Conservation (phyloP, 495 filamentous ascomycete species). For the Arthonia radiata region DNA sequence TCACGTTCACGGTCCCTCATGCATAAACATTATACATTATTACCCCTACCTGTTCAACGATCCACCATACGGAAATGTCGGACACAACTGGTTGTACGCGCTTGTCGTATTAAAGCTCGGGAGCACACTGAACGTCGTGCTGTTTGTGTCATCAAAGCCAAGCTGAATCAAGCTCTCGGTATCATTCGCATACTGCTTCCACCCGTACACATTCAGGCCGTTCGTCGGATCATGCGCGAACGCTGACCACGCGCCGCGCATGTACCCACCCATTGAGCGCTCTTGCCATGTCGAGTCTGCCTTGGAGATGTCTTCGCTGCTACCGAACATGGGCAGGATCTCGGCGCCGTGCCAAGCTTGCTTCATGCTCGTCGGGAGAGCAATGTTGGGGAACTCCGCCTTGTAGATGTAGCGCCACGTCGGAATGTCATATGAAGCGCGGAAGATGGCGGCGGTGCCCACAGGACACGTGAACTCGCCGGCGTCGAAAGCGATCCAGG, state of each 20-base stretch:
- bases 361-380: constrained; percentile 13
- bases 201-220: constrained; percentile 18
- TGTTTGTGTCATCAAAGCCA: too few relatives aligned
- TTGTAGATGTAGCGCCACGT: constrained; percentile 28
- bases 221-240: constrained; percentile 23
- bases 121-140: too few relatives aligned
- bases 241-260: constrained; percentile 22
- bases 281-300: constrained; percentile 11
- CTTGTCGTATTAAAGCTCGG: too few relatives aligned
- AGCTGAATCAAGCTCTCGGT: constrained; percentile 13
- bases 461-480: constrained; percentile 22
- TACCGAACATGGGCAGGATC: constrained; percentile 24
- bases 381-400: constrained; percentile 22
- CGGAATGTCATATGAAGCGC: constrained; percentile 12
- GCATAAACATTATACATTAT: too few relatives aligned
- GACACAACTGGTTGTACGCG: too few relatives aligned
- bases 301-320: constrained; percentile 14
- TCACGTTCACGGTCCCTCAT: too few relatives aligned
- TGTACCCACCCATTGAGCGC: constrained; percentile 13
- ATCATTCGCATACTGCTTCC: constrained; percentile 17
- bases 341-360: constrained; percentile 25
- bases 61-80: too few relatives aligned
- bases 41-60: too few relatives aligned
- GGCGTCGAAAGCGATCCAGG: constrained; percentile 19
- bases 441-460: constrained; percentile 12